These are phyloP conservation scores for Ophiocordyceps unilateralis DNA, from an alignment of 2,329 filamentous ascomycete species.

Conservation along the genomic window DNA sequence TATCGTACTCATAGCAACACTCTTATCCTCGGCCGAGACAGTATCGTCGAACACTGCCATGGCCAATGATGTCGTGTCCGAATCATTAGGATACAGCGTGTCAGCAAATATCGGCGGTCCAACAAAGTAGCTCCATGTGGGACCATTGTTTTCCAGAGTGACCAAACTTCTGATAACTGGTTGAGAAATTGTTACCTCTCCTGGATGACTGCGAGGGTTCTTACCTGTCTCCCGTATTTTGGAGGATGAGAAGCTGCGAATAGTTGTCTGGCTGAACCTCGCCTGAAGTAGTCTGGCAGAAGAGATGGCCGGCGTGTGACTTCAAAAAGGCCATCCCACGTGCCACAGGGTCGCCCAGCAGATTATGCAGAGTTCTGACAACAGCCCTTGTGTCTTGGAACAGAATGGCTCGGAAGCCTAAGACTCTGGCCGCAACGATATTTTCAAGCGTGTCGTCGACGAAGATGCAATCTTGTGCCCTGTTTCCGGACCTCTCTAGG, in stretches of 20 bases:
- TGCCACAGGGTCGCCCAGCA: neutral
- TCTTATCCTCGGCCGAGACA: neutral
- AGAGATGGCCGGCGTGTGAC: neutral
- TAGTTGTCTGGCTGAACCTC: neutral
- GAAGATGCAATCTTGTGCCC: neutral
- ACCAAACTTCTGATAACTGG: neutral
- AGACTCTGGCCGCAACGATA: neutral
- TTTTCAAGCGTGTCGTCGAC: neutral
- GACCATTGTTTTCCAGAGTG: neutral
- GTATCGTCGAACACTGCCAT: neutral
- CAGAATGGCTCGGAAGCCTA: neutral
- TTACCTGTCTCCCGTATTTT: neutral
- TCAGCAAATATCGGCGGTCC: neutral
- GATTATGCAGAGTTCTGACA: neutral
- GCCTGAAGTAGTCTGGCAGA: neutral
- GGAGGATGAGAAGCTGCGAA: neutral
- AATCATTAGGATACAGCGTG: neutral
- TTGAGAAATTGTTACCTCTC: neutral
- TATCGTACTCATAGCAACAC: neutral
- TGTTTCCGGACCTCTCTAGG: neutral
- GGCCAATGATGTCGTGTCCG: neutral
- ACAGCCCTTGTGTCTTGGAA: neutral
- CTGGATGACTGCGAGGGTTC: neutral
- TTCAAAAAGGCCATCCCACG: neutral
- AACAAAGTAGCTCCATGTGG: neutral